Evolutionary conservation across 306 rosid genomes (phyloP).

Genomic region (Citrullus amarus): DNA sequence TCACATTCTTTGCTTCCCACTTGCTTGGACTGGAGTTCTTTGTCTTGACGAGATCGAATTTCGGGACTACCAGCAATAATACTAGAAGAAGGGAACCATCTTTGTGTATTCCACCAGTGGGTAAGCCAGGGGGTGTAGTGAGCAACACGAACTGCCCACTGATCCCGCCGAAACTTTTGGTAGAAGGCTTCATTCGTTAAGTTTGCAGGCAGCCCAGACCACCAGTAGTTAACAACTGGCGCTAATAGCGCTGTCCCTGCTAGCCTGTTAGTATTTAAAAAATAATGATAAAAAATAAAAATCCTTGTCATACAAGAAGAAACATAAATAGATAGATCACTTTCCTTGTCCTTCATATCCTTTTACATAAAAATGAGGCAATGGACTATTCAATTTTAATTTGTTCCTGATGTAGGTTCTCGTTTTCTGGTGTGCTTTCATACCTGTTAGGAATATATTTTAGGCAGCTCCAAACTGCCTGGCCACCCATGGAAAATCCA

Average conservation of each 20-base stretch:
- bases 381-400: neutral
- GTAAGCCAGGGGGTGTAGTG: slow-evolving; percentile 80
- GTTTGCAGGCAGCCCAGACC: slow-evolving; percentile 67
- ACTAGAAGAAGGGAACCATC: slow-evolving; percentile 49
- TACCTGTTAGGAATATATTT: slow-evolving; percentile 83
- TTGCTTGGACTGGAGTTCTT: slow-evolving; percentile 13
- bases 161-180: slow-evolving; percentile 33
- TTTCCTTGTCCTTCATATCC: neutral
- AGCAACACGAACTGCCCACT: slow-evolving; percentile 60
- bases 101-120: slow-evolving; percentile 88
- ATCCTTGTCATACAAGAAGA: neutral
- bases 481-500: slow-evolving; percentile 83
- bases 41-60: slow-evolving; percentile 31
- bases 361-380: neutral
- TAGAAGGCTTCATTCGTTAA: slow-evolving; percentile 38
- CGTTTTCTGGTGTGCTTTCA: neutral
- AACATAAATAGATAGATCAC: neutral
- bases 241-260: slow-evolving; percentile 65
- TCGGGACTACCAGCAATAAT: slow-evolving; percentile 8
- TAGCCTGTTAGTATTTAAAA: slow-evolving; percentile 32
- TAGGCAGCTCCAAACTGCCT: slow-evolving; percentile 65
- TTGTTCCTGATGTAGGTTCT: neutral
- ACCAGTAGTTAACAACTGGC: slow-evolving; percentile 74
- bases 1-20: neutral
- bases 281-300: neutral